Percentiles rank a stretch among this genome's conserved stretches.
Evolutionary conservation across 208 protist species (phyloP).

Genomic region (Trypanosoma theileri): DNA sequence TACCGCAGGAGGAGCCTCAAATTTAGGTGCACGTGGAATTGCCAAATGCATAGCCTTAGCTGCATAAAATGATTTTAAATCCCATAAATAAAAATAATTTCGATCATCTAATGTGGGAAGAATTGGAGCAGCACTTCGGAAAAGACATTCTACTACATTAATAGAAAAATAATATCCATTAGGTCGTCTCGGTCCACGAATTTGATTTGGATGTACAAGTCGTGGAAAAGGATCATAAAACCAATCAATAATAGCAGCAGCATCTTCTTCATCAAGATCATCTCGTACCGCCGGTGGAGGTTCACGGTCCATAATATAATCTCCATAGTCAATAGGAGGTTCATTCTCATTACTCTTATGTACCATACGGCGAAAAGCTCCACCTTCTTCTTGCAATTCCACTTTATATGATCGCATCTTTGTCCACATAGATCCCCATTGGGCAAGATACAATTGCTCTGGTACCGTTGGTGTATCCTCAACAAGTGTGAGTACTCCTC

Average conservation of each 20-base stretch:
- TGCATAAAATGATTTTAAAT: conserved; percentile 98
- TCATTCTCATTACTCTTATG: conserved; percentile 99
- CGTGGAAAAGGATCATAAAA: conserved; percentile 98
- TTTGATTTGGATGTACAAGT: conserved; percentile 92
- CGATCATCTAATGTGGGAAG: conserved; percentile 97
- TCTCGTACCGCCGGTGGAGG: conserved; percentile 95
- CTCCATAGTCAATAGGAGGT: conserved; percentile 99
- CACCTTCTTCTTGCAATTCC: conserved; percentile 71
- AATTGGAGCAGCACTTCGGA: conserved; percentile 96
- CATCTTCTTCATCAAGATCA: conserved; percentile 98
- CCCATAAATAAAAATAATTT: conserved; percentile 99
- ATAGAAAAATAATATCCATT: conserved; percentile 94
- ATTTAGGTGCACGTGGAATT: conserved; percentile 99
- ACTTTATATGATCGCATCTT: conserved; percentile 99
- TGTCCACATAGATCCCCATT: conserved; percentile 99
- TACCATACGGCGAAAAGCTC: conserved; percentile 94
- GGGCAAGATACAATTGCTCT: conserved; percentile 98
- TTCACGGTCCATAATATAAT: conserved; percentile 98
- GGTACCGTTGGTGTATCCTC: conserved; percentile 99
- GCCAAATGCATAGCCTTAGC: conserved; percentile 99
- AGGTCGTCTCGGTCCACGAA: conserved; percentile 70
- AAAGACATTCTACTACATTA: conserved; percentile 86
- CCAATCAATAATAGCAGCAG: conserved; percentile 97
- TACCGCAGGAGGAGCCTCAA: conserved; percentile 69
- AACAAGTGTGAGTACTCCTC: conserved; percentile 99